phyloP scores from a whole-genome alignment of 2,329 filamentous ascomycete genomes.

The Arthrobotrys musiformis region DNA sequence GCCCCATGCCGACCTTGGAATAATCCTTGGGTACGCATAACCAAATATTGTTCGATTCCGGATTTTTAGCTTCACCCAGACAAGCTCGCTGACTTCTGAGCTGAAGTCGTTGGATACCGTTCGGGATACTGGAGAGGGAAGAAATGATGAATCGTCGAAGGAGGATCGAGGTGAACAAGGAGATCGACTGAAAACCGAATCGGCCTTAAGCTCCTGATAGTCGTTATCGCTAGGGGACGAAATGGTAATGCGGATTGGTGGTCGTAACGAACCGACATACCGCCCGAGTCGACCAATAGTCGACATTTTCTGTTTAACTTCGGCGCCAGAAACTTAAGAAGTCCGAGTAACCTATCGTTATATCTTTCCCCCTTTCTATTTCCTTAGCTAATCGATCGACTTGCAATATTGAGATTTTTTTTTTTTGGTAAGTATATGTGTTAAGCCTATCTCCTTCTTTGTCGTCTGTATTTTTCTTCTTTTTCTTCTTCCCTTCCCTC shows the following conservation, averaged over 20 bases:
- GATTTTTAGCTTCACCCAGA: slow-evolving; percentile 48
- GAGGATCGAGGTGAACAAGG: slow-evolving; percentile 44
- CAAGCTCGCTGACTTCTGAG: slow-evolving; percentile 31
- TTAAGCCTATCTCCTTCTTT: no score
- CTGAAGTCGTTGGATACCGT: slow-evolving; percentile 41
- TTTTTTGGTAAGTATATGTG: no score
- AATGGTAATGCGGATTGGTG: slow-evolving; percentile 47
- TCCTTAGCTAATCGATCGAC: neutral
- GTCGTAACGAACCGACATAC: slow-evolving; percentile 37
- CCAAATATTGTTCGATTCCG: slow-evolving; percentile 40
- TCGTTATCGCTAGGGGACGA: slow-evolving; percentile 41
- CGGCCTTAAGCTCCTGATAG: slow-evolving; percentile 50
- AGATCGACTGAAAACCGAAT: slow-evolving; percentile 38
- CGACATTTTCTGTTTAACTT: slow-evolving; percentile 45
- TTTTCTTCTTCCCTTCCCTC: neutral
- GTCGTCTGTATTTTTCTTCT: neutral
- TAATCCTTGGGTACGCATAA: slow-evolving; percentile 29
- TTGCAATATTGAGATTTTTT: neutral
- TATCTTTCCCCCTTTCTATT: neutral
- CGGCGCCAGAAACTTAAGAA: neutral
- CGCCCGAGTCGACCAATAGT: slow-evolving; percentile 50
- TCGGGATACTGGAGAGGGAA: slow-evolving; percentile 33
- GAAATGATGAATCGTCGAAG: slow-evolving; percentile 38
- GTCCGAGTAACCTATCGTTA: neutral
- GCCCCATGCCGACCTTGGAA: slow-evolving; percentile 23